Percentiles rank a stretch among this genome's conserved stretches.
Conservation (phyloP, 2,329 filamentous ascomycete species). For the Calonectria hongkongensis region DNA sequence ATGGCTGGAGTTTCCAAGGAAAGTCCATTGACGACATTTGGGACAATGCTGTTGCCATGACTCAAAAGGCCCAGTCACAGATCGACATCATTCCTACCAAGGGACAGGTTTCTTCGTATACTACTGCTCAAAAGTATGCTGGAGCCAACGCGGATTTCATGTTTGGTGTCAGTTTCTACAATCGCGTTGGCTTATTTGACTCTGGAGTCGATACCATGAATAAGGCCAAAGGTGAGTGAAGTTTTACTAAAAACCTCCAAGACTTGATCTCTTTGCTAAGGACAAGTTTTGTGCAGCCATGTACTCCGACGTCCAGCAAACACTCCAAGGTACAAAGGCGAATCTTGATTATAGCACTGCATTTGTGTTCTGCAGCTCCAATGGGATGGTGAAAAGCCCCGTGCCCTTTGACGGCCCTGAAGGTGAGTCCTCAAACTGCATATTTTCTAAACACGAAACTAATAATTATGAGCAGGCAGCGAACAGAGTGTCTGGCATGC, state of each 20-base stretch:
- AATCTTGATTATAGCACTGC: conserved; percentile 17
- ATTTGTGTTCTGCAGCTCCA: conserved; percentile 24
- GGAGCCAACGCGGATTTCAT: conserved; percentile 31
- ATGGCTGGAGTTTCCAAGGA: conserved; percentile 30
- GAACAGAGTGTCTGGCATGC: conserved; percentile 13
- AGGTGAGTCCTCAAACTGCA: conserved; percentile 1
- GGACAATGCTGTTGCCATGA: conserved; percentile 26
- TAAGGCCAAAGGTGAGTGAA: conserved; percentile 20
- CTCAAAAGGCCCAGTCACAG: conserved; percentile 27
- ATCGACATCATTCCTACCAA: conserved; percentile 32
- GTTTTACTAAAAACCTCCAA: not conserved
- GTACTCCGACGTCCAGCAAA: conserved; percentile 20
- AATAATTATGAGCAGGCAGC: not conserved
- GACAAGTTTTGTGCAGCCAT: conserved; percentile 5
- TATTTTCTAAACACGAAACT: not conserved
- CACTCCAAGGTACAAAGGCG: conserved; percentile 15
- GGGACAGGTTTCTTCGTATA: not conserved
- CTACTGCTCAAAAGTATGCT: not conserved
- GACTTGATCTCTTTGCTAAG: conserved; percentile 15
- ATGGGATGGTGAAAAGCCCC: conserved; percentile 1
- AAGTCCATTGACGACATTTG: conserved; percentile 25
- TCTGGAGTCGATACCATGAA: conserved; percentile 8
- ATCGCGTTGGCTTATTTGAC: not conserved
- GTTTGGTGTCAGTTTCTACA: conserved; percentile 19
- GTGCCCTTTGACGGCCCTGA: not conserved